Conservation (phyloP, 2,329 filamentous ascomycete genomes). For the Fusarium udum region DNA sequence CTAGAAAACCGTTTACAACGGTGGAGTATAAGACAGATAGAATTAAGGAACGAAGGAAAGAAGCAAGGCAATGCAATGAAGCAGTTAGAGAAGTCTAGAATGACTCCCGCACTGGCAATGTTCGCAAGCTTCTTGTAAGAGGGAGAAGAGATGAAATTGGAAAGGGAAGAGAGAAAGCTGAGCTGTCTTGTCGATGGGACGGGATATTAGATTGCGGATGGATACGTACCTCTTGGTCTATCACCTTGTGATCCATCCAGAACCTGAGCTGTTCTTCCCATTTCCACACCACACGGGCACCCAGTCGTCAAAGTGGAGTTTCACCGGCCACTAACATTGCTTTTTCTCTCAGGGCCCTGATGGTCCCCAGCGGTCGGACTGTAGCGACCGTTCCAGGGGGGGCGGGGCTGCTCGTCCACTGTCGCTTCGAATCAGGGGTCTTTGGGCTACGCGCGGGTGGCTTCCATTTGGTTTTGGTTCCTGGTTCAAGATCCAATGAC, state of each 20-base stretch:
- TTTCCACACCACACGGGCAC: conserved; percentile 20
- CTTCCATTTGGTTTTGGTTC: conserved; percentile 17
- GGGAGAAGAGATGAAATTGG: conserved; percentile 8
- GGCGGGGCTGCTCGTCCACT: conserved; percentile 12
- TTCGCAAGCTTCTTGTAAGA: conserved; percentile 27
- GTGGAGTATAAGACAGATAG: conserved; percentile 1
- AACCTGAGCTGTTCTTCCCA: conserved; percentile 33
- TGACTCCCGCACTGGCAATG: conserved; percentile 21
- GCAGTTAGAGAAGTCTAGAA: conserved; percentile 21
- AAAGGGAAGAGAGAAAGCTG: conserved; percentile 28
- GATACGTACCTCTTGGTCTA: conserved; percentile 32
- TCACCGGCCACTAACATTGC: conserved; percentile 27
- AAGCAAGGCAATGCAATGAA: conserved; percentile 23
- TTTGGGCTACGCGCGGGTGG: conserved; percentile 27
- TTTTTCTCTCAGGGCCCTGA: conserved; percentile 15
- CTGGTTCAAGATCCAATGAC: conserved; percentile 7
- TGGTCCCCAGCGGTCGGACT: conserved; percentile 27
- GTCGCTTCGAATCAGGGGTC: conserved; percentile 27
- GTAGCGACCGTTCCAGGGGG: conserved; percentile 34
- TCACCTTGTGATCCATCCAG: conserved; percentile 22
- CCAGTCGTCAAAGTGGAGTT: conserved; percentile 7
- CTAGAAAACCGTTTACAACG: neutral
- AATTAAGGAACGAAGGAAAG: conserved; percentile 23
- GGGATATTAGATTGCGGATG: conserved; percentile 39
- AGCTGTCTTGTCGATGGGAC: conserved; percentile 35